Base-by-base conservation (phyloP, 345 rosid species). In the Populus nigra region DNA sequence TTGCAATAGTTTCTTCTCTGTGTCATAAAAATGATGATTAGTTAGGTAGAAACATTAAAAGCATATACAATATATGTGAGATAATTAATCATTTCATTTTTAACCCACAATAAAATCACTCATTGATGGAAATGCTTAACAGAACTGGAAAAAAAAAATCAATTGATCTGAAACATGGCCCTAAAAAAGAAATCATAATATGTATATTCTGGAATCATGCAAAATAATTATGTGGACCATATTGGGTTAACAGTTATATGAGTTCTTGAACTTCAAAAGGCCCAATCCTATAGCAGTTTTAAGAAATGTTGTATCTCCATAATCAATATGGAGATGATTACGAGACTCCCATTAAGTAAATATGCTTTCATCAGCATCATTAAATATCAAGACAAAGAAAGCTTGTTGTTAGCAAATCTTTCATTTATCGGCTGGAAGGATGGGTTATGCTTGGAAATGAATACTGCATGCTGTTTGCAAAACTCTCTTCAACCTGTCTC, bases 1-100 rank as follows among this genome's bases (percentile, higher is more conserved):
- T 84, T 91, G 98, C 87, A 96, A 78, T 63, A 89, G 77, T 86
- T 94, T 94, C 93, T 94, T 96, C 88, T 96, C 99, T 96, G 98
- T 25, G 55, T 55, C 65, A 75, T 50, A 66, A 29, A 73, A 83
- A 59, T 65, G 18, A 43, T 17, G 20, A 41, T 45, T 7, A 23
- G 38, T 72, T 57, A n/a, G 22, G 76, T 73, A 50, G 55, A 75
- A 69, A 55, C 49, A 77, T 45, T 50, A 55, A 35, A 79, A 75
- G 62, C 71, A 10, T 57, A 77, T 33, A 29, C 16, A 41, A 20
- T 8, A 49, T 18, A 7, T 7, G 23, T 74, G 8, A 65, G 50
- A 47, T 29, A 63, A 49, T 68, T 49, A 25, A 66, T 50, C 22
- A 41, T 53, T 36, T 75, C 35, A 33, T 67, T 75, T 31, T 29